Evolutionary conservation across 163 green algal genomes (phyloP).

Genomic region (Trebouxia gelatinosa): DNA sequence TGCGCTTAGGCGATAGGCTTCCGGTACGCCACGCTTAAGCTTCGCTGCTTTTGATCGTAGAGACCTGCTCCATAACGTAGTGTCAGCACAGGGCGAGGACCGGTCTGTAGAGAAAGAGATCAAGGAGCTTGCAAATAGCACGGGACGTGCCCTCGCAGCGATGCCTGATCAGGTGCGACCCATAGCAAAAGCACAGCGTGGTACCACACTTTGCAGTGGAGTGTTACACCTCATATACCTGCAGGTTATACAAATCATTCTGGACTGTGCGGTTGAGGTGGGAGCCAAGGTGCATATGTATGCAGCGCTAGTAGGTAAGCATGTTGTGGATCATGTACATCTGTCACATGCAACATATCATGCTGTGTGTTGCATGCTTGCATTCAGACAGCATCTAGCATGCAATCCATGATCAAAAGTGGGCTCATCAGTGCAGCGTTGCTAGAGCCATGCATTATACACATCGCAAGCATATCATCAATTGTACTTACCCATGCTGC

Average conservation of each 20-base stretch:
- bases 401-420: too few relatives aligned
- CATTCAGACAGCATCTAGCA: too few relatives aligned
- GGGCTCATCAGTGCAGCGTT: too few relatives aligned
- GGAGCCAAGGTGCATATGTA: background rate
- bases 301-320: constrained; percentile 22
- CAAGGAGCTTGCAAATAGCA: background rate
- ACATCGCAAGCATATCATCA: too few relatives aligned
- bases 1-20: constrained; percentile 17
- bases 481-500: too few relatives aligned
- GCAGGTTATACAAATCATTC: constrained; percentile 21
- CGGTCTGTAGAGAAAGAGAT: constrained; percentile 20
- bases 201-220: too few relatives aligned
- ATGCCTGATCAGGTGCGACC: background rate
- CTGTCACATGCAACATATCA: too few relatives aligned
- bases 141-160: background rate
- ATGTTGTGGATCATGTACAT: too few relatives aligned
- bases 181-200: too few relatives aligned
- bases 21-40: background rate
- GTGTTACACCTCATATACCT: background rate
- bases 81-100: background rate
- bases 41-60: background rate
- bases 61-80: background rate
- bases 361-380: too few relatives aligned
- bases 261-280: constrained; percentile 28
- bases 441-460: too few relatives aligned